Evolutionary conservation across 768 basidiomycete genomes (phyloP).

Genomic region (Suillus occidentalis): DNA sequence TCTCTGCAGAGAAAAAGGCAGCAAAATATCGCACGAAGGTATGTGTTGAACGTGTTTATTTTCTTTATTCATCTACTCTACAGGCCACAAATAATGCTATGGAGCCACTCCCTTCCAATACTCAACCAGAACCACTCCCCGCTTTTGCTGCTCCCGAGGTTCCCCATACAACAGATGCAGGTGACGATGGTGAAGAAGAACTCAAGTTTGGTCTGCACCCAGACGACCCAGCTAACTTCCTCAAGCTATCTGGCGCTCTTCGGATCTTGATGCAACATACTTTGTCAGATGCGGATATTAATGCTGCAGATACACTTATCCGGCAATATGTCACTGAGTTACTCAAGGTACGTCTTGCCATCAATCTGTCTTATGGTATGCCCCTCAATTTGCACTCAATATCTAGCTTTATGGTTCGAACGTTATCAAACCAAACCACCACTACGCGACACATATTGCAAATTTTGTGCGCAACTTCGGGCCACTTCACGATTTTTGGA

Average conservation of each 20-base stretch:
- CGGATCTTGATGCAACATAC: slow-evolving; percentile 11
- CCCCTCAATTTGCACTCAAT: neutral
- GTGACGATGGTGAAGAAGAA: slow-evolving; percentile 3
- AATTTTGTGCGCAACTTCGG: slow-evolving; percentile 31
- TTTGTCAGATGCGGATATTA: slow-evolving; percentile 12
- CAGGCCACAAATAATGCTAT: neutral
- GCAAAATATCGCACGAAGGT: neutral
- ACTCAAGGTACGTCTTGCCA: slow-evolving; percentile 17
- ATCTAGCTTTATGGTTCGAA: slow-evolving; percentile 15
- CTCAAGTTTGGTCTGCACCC: slow-evolving; percentile 13
- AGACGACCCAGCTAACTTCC: slow-evolving; percentile 21
- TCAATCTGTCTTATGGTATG: neutral
- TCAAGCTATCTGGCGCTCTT: slow-evolving; percentile 20
- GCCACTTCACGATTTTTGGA: slow-evolving; percentile 39
- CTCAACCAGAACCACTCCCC: neutral
- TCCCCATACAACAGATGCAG: too few species aligned
- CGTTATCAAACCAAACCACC: slow-evolving; percentile 37
- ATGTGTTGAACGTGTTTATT: neutral
- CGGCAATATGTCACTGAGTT: slow-evolving; percentile 23
- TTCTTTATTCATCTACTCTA: slow-evolving; percentile 1
- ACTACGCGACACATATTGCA: slow-evolving; percentile 34
- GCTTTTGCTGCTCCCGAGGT: neutral
- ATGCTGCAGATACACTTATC: slow-evolving; percentile 17
- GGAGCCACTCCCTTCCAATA: neutral
- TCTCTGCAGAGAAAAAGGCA: neutral